Percentiles rank a stretch among this genome's conserved stretches.
Conservation (phyloP, 225 moss, liverwort and hornwort genomes). For the Lunularia cruciata region DNA sequence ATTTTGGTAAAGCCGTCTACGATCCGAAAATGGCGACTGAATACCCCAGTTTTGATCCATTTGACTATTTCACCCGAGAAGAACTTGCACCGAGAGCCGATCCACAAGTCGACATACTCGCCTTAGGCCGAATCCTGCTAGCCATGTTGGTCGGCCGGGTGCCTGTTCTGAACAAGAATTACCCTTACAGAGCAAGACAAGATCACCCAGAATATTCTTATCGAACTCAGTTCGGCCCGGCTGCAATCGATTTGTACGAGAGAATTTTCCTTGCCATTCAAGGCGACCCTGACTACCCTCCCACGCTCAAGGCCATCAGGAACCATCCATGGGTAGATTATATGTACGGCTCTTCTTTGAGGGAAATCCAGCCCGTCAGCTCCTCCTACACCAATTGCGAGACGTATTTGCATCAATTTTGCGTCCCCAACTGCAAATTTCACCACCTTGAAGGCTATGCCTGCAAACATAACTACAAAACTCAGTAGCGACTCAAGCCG, state of each 20-base stretch:
- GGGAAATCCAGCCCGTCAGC: neutral
- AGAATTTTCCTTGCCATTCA: conserved; percentile 22
- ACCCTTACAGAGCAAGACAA: conserved; percentile 14
- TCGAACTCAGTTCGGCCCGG: neutral
- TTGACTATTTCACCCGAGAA: conserved; percentile 10
- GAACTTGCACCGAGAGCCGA: neutral
- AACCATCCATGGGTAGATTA: conserved; percentile 21
- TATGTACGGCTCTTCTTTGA: neutral
- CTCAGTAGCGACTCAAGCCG: too few relatives aligned
- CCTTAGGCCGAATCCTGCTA: conserved; percentile 12
- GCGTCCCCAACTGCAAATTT: conserved; percentile 6
- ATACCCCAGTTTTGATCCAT: neutral
- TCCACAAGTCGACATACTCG: conserved; percentile 12
- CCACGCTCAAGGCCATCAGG: conserved; percentile 12
- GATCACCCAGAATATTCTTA: conserved; percentile 20
- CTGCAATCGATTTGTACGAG: conserved; percentile 16
- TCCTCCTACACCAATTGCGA: conserved; percentile 13
- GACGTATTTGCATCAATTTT: neutral
- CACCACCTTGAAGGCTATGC: too few relatives aligned
- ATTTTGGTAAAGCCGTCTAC: conserved; percentile 15
- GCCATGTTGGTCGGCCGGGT: conserved; percentile 15
- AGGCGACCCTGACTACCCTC: conserved; percentile 17
- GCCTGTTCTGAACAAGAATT: conserved; percentile 5
- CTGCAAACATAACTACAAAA: too few relatives aligned
- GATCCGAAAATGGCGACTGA: neutral